These are phyloP conservation scores for Chlorencoelia australis DNA, from an alignment of 2,329 filamentous ascomycete genomes.

Conservation along the genomic window DNA sequence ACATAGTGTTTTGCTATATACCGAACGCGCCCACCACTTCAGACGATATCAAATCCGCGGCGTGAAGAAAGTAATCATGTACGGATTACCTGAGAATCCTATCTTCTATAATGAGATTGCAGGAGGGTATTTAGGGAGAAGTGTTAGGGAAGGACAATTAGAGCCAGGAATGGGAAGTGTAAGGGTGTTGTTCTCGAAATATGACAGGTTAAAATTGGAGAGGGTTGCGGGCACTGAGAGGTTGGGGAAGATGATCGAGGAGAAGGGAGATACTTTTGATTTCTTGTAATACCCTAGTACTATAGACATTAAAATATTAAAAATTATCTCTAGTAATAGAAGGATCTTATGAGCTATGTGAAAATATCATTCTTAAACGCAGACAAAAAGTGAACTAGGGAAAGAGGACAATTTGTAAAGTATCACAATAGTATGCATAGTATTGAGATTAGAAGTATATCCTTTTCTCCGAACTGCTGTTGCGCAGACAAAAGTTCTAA, in stretches of 20 bases:
- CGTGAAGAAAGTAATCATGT: slow-evolving; percentile 77
- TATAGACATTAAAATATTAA: no score
- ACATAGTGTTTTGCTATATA: slow-evolving; percentile 79
- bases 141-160: slow-evolving; percentile 43
- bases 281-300: slow-evolving; percentile 53
- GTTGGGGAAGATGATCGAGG: slow-evolving; percentile 72
- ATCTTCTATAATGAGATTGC: slow-evolving; percentile 70
- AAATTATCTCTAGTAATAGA: no score
- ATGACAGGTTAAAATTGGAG: slow-evolving; percentile 83
- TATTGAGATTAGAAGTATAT: no score
- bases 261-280: slow-evolving; percentile 85
- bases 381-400: no score
- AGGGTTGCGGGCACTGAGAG: slow-evolving; percentile 74
- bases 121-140: slow-evolving; percentile 53
- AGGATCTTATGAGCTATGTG: no score
- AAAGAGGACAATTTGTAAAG: no score
- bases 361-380: no score
- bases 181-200: slow-evolving; percentile 68
- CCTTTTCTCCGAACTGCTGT: no score
- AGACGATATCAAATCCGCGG: slow-evolving; percentile 75
- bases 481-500: no score
- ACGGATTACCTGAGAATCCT: slow-evolving; percentile 82
- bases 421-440: no score
- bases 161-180: slow-evolving; percentile 51
- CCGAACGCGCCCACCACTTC: slow-evolving; percentile 95